Evolutionary conservation across 305 asterid genomes (phyloP).

Genomic region (Andrographis paniculata): DNA sequence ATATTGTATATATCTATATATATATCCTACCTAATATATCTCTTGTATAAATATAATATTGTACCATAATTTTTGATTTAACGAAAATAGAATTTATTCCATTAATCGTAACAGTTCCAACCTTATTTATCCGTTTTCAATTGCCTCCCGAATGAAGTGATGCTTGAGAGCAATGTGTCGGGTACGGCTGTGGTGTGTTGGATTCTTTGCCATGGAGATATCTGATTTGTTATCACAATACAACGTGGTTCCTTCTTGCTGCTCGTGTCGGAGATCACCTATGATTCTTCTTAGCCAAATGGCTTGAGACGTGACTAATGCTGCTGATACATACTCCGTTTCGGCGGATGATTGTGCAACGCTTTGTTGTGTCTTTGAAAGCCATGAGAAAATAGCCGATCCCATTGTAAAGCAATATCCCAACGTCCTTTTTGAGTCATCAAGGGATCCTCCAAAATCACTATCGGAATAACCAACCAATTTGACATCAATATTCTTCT

Average conservation of each 20-base stretch:
- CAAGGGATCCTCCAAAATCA: neutral
- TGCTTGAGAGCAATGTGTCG: neutral
- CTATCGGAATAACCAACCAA: neutral
- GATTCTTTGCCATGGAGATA: neutral
- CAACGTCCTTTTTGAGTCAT: neutral
- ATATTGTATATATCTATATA: too few species aligned
- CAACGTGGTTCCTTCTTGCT: neutral
- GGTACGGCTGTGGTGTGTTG: neutral
- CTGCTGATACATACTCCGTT: neutral
- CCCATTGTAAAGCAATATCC: neutral
- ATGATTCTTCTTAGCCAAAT: constrained; percentile 1
- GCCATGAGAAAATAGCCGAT: neutral
- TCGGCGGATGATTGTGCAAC: constrained; percentile 4
- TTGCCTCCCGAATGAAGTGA: neutral
- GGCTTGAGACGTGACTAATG: neutral
- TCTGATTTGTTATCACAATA: neutral
- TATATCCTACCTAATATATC: too few species aligned
- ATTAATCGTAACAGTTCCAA: neutral
- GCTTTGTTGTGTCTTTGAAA: neutral
- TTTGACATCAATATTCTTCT: too few species aligned
- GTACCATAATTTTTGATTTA: too few species aligned
- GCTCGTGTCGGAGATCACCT: neutral
- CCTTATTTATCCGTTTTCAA: neutral
- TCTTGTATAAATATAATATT: too few species aligned
- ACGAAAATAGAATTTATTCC: neutral